Evolutionary conservation across 345 rosid genomes (phyloP).

Genomic region (Ailanthus altissimus): DNA sequence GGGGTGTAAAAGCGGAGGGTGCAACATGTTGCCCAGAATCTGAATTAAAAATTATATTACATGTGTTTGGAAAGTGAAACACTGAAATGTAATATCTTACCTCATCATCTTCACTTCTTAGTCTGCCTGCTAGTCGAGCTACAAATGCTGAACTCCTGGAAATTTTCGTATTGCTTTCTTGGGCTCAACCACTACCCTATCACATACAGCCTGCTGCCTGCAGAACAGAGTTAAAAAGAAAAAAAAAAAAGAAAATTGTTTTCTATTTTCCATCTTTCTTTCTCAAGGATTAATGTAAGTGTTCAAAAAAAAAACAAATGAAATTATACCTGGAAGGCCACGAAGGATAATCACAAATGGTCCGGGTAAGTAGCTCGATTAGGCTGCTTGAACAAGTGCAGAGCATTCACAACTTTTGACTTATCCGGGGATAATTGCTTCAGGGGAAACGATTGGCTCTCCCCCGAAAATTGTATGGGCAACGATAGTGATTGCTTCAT

Average conservation of each 20-base stretch:
- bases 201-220: slow-evolving; percentile 65
- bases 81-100: slow-evolving; percentile 31
- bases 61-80: background rate
- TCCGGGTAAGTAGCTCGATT: slow-evolving; percentile 71
- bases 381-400: slow-evolving; percentile 69
- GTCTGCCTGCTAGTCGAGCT: slow-evolving; percentile 66
- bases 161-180: slow-evolving; percentile 70
- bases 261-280: too few species aligned
- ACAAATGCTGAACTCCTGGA: slow-evolving; percentile 78
- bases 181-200: slow-evolving; percentile 60
- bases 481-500: slow-evolving; percentile 36
- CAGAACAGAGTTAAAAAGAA: background rate
- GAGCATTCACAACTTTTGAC: slow-evolving; percentile 64
- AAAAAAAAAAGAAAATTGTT: too few species aligned
- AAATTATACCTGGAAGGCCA: slow-evolving; percentile 81
- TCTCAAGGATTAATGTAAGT: background rate
- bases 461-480: slow-evolving; percentile 34
- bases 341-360: slow-evolving; percentile 86
- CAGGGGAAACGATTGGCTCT: slow-evolving; percentile 30
- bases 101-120: slow-evolving; percentile 87
- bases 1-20: background rate
- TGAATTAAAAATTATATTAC: background rate
- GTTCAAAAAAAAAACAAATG: slow-evolving; percentile 13
- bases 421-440: slow-evolving; percentile 48
- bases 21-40: background rate